A percentile compares a stretch with the other conserved stretches of the same genome.
Conservation (phyloP, 768 basidiomycete species). For the Glaciozyma antarctica region DNA sequence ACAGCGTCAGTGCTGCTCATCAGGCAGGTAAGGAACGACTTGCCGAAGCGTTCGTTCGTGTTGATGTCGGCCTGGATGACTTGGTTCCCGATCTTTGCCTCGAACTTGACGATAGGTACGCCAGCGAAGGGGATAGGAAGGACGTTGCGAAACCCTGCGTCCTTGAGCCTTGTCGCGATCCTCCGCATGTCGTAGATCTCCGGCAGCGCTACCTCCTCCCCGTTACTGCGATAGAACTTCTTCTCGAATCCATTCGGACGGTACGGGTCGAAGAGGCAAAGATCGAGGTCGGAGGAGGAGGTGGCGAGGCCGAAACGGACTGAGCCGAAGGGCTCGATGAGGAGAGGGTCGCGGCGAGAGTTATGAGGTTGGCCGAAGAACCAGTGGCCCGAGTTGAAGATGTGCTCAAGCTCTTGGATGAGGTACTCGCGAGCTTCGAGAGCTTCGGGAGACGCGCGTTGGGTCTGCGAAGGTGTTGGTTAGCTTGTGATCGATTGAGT, state of each 20-base stretch:
- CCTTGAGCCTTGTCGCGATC: slow-evolving; percentile 8
- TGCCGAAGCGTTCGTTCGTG: slow-evolving; percentile 55
- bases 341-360: slow-evolving; percentile 6
- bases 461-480: slow-evolving; percentile 2
- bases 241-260: slow-evolving; percentile 32
- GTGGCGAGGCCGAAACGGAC: slow-evolving; percentile 32
- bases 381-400: slow-evolving; percentile 23
- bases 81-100: slow-evolving; percentile 11
- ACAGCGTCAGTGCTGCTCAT: neutral
- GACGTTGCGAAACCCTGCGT: slow-evolving; percentile 13
- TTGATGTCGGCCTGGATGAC: slow-evolving; percentile 44
- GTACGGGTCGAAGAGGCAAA: slow-evolving; percentile 34
- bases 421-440: slow-evolving; percentile 23
- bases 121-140: slow-evolving; percentile 36
- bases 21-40: slow-evolving; percentile 32
- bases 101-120: slow-evolving; percentile 33
- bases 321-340: slow-evolving; percentile 31
- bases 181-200: slow-evolving; percentile 28
- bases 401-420: slow-evolving; percentile 15
- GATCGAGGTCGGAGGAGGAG: slow-evolving; percentile 31
- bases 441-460: slow-evolving; percentile 17
- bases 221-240: slow-evolving; percentile 16
- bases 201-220: slow-evolving; percentile 11
- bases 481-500: neutral
- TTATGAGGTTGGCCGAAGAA: slow-evolving; percentile 24